These are phyloP conservation scores for Trametes pubescens DNA, from an alignment of 1,284 basidiomycete species.

Conservation along the genomic window DNA sequence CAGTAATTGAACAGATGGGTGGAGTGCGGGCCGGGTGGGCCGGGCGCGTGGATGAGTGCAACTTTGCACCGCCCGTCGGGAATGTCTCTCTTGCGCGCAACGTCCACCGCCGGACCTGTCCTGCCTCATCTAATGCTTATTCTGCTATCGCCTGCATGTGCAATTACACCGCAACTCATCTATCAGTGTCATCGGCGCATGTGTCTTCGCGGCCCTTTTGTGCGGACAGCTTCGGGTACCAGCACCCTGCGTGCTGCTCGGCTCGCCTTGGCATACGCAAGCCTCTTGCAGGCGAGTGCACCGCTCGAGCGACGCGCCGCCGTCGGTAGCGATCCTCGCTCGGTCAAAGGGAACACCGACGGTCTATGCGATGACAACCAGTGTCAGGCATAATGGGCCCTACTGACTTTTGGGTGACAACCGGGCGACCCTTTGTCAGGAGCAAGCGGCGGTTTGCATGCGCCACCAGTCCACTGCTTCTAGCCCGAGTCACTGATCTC, in stretches of 20 bases:
- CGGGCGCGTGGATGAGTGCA: not conserved
- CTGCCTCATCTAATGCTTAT: too few relatives aligned
- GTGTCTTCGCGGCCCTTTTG: not conserved
- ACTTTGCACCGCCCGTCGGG: not conserved
- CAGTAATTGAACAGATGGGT: not conserved
- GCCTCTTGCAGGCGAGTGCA: not conserved
- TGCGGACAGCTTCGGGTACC: not conserved
- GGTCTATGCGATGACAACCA: constrained; percentile 19
- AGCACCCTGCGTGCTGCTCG: not conserved
- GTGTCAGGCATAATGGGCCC: constrained; percentile 1
- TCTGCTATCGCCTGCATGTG: not conserved
- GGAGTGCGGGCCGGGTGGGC: not conserved
- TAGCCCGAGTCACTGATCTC: constrained; percentile 23
- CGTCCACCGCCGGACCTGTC: not conserved
- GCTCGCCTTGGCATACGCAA: not conserved
- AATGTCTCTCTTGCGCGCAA: not conserved
- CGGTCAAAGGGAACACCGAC: constrained; percentile 1
- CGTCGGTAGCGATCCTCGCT: not conserved
- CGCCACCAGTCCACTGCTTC: constrained; percentile 9
- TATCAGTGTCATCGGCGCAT: not conserved
- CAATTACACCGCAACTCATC: not conserved
- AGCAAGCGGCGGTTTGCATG: constrained; percentile 4
- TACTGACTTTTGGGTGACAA: not conserved
- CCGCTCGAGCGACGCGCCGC: not conserved
- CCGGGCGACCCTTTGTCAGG: constrained; percentile 13